Base-by-base conservation (phyloP, 179 eudicot species). In the Silene noctiflora region DNA sequence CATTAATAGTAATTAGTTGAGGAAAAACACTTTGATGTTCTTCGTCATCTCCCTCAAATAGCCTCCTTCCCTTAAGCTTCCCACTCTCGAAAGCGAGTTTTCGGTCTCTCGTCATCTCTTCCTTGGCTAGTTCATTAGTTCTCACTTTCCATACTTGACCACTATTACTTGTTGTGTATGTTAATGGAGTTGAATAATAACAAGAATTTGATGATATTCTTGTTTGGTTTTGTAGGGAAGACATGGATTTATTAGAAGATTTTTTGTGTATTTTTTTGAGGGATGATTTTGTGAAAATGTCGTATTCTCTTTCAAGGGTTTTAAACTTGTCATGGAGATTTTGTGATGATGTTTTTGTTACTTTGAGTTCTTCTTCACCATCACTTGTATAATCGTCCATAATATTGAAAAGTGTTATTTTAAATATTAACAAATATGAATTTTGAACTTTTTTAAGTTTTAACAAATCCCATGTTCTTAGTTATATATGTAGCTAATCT, bases 91-190 rank as follows among this genome's bases (percentile, higher is more conserved):
- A 76, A 14, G 20, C 77, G 31, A 58, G 31, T 22, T 66, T 81
- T 51, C 77, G 61, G 14, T 73, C 74, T 33, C 71, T 55, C 19
- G 27, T 42, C 20, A 22, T 24, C 51, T 68, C 78, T 9, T 81
- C 80, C 65, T 46, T 61, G 0, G 83, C 83, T 61, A 81, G 65
- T 29, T 81, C 83, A 74, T 77, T 81, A 8, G 75, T 76, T 53
- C 83, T 81, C 25, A 81, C 77, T 25, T 77, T 77, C 83, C 83
- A 81, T 51, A 81, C 74, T 22, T 76, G 71, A 10, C 80, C 71
- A 69, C 21, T 69, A 42, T 42, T 68, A n/a, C 76, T 75, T 29
- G n/a, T 14, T 1, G 72, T 70, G 25, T 70, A 9, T 3, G 72
- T 71, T 51, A 44, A n/a, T 8, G 82, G 82, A 25, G 79, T 53